Evolutionary conservation across 2,329 filamentous ascomycete genomes (phyloP).

Genomic region (Pseudofabraea citricarpa): DNA sequence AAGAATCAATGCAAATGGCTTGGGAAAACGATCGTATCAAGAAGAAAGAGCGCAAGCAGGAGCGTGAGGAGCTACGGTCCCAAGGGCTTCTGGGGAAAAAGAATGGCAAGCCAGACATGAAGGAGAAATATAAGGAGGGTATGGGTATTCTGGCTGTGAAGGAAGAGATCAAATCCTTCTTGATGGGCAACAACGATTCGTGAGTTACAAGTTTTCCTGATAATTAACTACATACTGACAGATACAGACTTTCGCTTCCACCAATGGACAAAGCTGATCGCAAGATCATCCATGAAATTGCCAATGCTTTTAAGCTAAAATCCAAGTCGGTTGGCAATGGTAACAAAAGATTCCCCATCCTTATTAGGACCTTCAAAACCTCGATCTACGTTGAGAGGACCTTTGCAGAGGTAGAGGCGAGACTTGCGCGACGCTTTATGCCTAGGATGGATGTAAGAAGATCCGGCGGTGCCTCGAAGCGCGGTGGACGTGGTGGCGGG

Average conservation of each 20-base stretch:
- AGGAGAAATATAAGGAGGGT: constrained; percentile 67
- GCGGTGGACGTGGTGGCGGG: constrained; percentile 30
- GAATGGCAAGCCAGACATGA: constrained; percentile 48
- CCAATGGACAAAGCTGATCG: constrained; percentile 78
- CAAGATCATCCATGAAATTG: constrained; percentile 75
- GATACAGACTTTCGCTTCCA: constrained; percentile 64
- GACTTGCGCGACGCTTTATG: constrained; percentile 50
- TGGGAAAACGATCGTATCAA: constrained; percentile 66
- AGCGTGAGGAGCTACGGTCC: constrained; percentile 63
- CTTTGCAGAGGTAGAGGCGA: constrained; percentile 43
- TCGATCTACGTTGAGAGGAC: constrained; percentile 51
- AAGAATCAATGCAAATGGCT: constrained; percentile 50
- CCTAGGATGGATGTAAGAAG: constrained; percentile 43
- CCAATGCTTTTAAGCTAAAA: constrained; percentile 69
- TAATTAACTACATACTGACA: constrained; percentile 5
- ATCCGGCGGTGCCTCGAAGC: constrained; percentile 20
- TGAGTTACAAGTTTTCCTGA: constrained; percentile 34
- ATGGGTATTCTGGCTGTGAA: constrained; percentile 68
- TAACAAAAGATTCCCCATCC: constrained; percentile 66
- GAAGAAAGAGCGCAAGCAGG: constrained; percentile 66
- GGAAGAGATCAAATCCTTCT: constrained; percentile 67
- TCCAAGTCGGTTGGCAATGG: constrained; percentile 80
- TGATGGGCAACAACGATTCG: constrained; percentile 59
- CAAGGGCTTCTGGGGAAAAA: constrained; percentile 61
- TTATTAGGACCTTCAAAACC: constrained; percentile 71